These are phyloP conservation scores for Terfezia claveryi DNA, from an alignment of 495 filamentous ascomycete species.

Conservation along the genomic window DNA sequence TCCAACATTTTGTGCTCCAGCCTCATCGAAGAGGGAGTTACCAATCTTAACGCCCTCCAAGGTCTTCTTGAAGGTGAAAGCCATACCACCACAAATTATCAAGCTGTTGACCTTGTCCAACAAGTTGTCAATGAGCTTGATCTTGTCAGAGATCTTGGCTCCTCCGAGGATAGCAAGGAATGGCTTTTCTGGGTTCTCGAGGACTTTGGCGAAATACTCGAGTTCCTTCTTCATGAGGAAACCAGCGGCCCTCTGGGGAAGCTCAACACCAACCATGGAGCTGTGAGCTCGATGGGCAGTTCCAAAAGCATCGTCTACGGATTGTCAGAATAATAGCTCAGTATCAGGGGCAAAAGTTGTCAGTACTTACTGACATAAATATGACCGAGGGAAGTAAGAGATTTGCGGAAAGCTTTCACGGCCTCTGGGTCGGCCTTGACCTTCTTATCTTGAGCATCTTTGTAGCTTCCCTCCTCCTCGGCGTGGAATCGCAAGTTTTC, in stretches of 20 bases:
- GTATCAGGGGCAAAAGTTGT: neutral
- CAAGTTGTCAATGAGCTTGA: constrained; percentile 96
- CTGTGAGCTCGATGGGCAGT: constrained; percentile 95
- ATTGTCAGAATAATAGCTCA: neutral
- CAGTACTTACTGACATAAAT: constrained; percentile 73
- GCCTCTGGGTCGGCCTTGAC: constrained; percentile 86
- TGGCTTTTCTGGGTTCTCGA: constrained; percentile 77
- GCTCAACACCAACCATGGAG: constrained; percentile 92
- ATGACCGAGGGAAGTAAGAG: constrained; percentile 82
- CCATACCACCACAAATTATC: constrained; percentile 95
- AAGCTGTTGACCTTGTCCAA: constrained; percentile 91
- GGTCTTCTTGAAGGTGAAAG: constrained; percentile 99
- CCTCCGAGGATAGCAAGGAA: constrained; percentile 98
- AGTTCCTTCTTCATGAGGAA: constrained; percentile 99
- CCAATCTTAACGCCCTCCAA: constrained; percentile 77
- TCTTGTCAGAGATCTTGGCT: constrained; percentile 98
- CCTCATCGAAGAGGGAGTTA: constrained; percentile 82
- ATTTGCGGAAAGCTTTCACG: constrained; percentile 84
- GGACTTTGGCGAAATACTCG: constrained; percentile 94
- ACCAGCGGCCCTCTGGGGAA: constrained; percentile 86
- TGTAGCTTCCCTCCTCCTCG: constrained; percentile 89
- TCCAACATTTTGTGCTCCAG: constrained; percentile 74
- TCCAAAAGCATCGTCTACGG: constrained; percentile 84
- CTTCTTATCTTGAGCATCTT: constrained; percentile 87
- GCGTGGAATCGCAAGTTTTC: constrained; percentile 97